Base-by-base conservation (phyloP, 2,329 filamentous ascomycete species). In the Talaromyces sp. region DNA sequence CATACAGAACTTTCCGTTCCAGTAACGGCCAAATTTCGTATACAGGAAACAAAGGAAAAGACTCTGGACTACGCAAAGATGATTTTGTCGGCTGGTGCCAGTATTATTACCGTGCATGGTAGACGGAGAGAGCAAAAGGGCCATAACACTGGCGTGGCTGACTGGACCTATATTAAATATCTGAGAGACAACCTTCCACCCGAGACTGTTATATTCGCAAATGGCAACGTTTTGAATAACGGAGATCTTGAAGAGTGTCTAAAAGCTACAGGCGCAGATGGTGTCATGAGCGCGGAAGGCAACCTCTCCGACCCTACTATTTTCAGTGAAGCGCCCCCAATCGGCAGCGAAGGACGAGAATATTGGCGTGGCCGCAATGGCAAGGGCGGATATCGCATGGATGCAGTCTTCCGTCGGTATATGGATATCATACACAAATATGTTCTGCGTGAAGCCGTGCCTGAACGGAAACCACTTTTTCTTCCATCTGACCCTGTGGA, bases 201-300 rank as follows among this genome's bases (percentile, higher is more conserved):
- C 1, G 92, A 97, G 54, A 96, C 92, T 8, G 95, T 99, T 26
- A 85, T 99, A 2, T 98, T 99, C 71, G 95, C 95, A 3, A 99
- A 99, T 73, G 95, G 95, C 13, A 99, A 99, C 70, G 88, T 97
- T 38, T 78, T 99, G 61, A 89, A 90, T 72, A 83, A 89, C 61
- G 87, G 81, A 0, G 93, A 99, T 71, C 80, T 99, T 11, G 84
- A 88, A 56, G 79, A 78, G 21, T 98, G 93, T 70, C 78, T 99
- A 21, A 84, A 86, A 55, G 90, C 82, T 4, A 99, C 95, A 0
- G 92, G 93, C 0, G 93, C 88, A 1, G 95, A 99, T 73, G 95
- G 84, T 19, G 86, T 99, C 56, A 98, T 99, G 95, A 93, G 89
- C 66, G 95, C 95, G 5, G 95, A 99, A 76, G 95, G 92, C 0